Base-by-base conservation (phyloP, 306 rosid species). In the Phaseolus lunatus region DNA sequence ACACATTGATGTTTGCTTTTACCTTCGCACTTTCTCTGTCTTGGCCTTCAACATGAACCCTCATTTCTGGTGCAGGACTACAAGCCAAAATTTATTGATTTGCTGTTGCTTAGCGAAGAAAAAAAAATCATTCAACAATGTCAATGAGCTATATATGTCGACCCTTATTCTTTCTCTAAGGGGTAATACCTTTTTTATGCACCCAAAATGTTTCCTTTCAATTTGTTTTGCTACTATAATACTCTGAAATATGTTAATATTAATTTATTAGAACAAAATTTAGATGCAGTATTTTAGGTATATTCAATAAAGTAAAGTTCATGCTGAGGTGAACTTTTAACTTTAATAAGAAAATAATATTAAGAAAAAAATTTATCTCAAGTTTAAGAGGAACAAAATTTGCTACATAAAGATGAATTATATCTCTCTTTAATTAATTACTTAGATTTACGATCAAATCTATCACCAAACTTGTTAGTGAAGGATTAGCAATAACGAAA, bases 31-130 rank as follows among this genome's bases (percentile, higher is more conserved):
- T n/a, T 48, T 35, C 26, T 48, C 23, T 31, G 13, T n/a, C 8
- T 9, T 70, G 31, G 35, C 65, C 10, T n/a, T 58, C 22, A 56
- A 20, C 80, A 52, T n/a, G 9, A 70, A 29, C 44, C 14, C n/a
- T 43, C 11, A 66, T 5, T 53, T 57, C 4, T 9, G 0, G 11
- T 10, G n/a, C 85, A 90, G 92, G 89, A 92, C 41, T 80, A 69
- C 83, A 85, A 48, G 75, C 89, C 90, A 70, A 88, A 83, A 57
- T 44, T 86, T 53, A 80, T 82, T 35, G 89, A 89, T 29, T 73
- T 83, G 73, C 8, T 69, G 33, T 75, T 72, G 75, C 37, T 67
- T 26, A 70, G 82, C 53, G 80, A 85, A 65, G 57, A n/a, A n/a
- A n/a, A 16, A 83, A 84, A 58, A 81, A 84, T 69, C 68, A 84